Evolutionary conservation across 2,329 filamentous ascomycete species (phyloP).

Genomic region (Metarhizium brunneum): DNA sequence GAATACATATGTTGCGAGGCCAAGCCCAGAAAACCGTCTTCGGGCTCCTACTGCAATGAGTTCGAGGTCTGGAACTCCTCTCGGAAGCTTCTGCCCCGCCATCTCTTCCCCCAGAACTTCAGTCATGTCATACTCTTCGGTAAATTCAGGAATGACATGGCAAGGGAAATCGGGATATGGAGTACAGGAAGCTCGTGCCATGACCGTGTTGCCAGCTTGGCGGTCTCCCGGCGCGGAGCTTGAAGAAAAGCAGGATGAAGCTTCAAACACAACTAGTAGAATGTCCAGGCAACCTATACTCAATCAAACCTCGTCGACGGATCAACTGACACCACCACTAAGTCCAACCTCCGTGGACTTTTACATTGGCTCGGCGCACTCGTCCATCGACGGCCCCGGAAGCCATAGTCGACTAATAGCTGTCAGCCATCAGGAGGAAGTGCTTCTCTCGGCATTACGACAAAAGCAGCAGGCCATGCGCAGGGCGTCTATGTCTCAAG

Average conservation of each 20-base stretch:
- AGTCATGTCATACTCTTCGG: conserved; percentile 29
- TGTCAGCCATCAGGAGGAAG: conserved; percentile 48
- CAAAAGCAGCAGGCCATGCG: conserved; percentile 48
- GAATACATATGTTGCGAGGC: conserved; percentile 34
- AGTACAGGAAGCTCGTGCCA: conserved; percentile 29
- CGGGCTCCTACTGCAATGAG: conserved; percentile 7
- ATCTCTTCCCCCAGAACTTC: conserved; percentile 18
- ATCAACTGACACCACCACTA: conserved; percentile 39
- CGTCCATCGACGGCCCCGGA: conserved; percentile 24
- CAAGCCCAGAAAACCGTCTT: conserved; percentile 11
- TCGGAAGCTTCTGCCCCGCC: conserved; percentile 15
- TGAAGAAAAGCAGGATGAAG: neutral
- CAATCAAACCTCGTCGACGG: conserved; percentile 16
- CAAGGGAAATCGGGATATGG: conserved; percentile 21
- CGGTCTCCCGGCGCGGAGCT: conserved; percentile 13
- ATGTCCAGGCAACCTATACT: neutral
- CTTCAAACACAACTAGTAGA: neutral
- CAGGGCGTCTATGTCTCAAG: conserved; percentile 34
- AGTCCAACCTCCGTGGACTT: conserved; percentile 44
- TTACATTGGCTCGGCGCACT: conserved; percentile 29
- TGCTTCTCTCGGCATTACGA: conserved; percentile 46
- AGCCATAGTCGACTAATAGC: conserved; percentile 40
- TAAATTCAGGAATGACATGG: conserved; percentile 23
- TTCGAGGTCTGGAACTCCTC: conserved; percentile 15
- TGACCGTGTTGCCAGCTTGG: conserved; percentile 26